These are phyloP conservation scores for Pythium sp. DNA, from an alignment of 352 stramenopile species.

Conservation along the genomic window DNA sequence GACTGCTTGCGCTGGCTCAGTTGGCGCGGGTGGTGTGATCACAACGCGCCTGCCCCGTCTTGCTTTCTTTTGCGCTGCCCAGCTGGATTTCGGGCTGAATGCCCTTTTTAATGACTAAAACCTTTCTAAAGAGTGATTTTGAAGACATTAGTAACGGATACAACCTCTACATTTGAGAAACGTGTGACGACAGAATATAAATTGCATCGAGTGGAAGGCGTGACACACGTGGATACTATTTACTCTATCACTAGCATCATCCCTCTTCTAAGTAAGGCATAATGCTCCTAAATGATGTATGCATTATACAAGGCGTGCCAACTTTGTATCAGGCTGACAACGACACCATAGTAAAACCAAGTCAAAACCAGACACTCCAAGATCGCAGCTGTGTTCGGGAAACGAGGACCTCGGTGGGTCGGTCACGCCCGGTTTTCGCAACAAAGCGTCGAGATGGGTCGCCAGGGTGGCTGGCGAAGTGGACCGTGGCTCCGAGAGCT, in stretches of 20 bases:
- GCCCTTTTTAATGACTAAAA: neutral
- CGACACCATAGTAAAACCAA: neutral
- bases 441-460: neutral
- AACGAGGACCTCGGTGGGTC: neutral
- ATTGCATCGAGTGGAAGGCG: neutral
- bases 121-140: neutral
- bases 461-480: neutral
- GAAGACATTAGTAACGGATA: neutral
- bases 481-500: neutral
- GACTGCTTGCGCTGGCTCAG: neutral
- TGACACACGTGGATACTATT: neutral
- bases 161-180: neutral
- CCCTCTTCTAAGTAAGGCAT: neutral
- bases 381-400: neutral
- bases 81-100: neutral
- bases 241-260: neutral
- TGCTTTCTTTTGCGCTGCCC: conserved; percentile 16
- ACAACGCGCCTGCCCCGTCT: conserved; percentile 2
- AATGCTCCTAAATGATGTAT: neutral
- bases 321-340: neutral
- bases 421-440: neutral
- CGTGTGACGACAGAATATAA: neutral
- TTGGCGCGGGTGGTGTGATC: neutral
- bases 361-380: neutral
- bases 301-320: neutral